Percentiles rank a stretch among this genome's conserved stretches.
These are phyloP conservation scores for Pythium folliculosum DNA, from an alignment of 352 stramenopile genomes.

Conservation along the genomic window DNA sequence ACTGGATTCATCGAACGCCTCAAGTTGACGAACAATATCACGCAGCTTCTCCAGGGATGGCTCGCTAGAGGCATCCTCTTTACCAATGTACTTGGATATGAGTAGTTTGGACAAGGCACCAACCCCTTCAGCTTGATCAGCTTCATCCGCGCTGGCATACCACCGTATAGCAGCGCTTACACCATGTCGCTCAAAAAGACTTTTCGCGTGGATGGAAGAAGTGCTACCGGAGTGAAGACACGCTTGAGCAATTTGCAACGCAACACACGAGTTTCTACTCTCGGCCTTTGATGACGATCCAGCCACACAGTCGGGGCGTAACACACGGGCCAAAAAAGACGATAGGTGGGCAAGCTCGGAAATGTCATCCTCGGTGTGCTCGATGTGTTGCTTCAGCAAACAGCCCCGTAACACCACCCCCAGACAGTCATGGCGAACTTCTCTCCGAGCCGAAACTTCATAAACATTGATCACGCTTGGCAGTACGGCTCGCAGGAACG, in stretches of 20 bases:
- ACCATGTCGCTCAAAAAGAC: constrained; percentile 59
- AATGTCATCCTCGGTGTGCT: constrained; percentile 24
- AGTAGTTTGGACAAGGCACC: constrained; percentile 38
- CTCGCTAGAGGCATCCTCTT: constrained; percentile 12
- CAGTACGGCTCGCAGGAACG: constrained; percentile 47
- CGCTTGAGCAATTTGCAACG: constrained; percentile 52
- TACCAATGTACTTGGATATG: constrained; percentile 45
- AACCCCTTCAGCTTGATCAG: constrained; percentile 28
- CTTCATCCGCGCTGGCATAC: constrained; percentile 33
- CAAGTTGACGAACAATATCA: constrained; percentile 2
- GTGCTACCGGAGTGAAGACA: constrained; percentile 18
- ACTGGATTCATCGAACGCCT: background rate
- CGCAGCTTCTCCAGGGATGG: constrained; percentile 16
- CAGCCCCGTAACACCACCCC: constrained; percentile 54
- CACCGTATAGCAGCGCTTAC: constrained; percentile 54
- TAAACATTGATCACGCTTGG: constrained; percentile 55
- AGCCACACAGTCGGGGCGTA: constrained; percentile 46
- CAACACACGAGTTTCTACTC: constrained; percentile 35
- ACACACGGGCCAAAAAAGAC: constrained; percentile 53
- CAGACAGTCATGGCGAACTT: constrained; percentile 59
- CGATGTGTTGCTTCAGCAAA: constrained; percentile 36
- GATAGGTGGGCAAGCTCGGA: constrained; percentile 42
- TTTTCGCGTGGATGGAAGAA: background rate
- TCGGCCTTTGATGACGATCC: constrained; percentile 22
- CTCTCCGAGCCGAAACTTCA: constrained; percentile 47